phyloP scores from a whole-genome alignment of 1,284 basidiomycete species.

The Termitomyces sp. region DNA sequence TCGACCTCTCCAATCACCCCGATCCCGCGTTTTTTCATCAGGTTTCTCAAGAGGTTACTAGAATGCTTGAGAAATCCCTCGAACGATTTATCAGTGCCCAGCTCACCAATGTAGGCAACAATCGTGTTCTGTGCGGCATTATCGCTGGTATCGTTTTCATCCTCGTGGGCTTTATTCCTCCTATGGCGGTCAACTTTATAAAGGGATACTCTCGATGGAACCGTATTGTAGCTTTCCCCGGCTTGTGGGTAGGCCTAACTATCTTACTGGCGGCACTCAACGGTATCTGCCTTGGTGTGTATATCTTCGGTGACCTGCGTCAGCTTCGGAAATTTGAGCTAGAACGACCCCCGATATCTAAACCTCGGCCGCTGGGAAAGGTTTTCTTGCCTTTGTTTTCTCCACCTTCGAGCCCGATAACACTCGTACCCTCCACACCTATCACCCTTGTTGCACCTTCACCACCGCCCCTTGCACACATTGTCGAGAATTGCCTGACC shows the following conservation, averaged over 20 bases:
- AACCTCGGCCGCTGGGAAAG: constrained; percentile 34
- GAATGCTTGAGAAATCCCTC: constrained; percentile 58
- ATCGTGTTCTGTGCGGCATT: constrained; percentile 64
- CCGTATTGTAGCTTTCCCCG: constrained; percentile 57
- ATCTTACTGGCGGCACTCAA: constrained; percentile 59
- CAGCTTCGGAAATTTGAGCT: constrained; percentile 77
- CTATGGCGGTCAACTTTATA: constrained; percentile 46
- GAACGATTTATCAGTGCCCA: constrained; percentile 64
- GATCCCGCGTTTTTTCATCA: constrained; percentile 60
- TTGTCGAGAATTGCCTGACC: constrained; percentile 17
- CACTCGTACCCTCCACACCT: constrained; percentile 16
- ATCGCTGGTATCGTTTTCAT: constrained; percentile 47
- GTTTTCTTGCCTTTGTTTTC: constrained; percentile 20
- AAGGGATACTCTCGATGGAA: constrained; percentile 44
- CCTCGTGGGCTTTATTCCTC: constrained; percentile 43
- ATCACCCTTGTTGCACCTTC: constrained; percentile 23
- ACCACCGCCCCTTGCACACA: constrained; percentile 25
- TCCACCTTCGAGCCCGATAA: constrained; percentile 17
- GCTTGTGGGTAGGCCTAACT: constrained; percentile 64
- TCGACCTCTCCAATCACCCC: constrained; percentile 45
- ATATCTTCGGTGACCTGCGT: constrained; percentile 74
- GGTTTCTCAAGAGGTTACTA: constrained; percentile 50
- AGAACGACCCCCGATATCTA: constrained; percentile 54
- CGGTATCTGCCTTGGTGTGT: constrained; percentile 69
- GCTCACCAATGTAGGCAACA: constrained; percentile 71